phyloP scores from a whole-genome alignment of 2,329 filamentous ascomycete genomes.

The Trichoderma lentiforme region DNA sequence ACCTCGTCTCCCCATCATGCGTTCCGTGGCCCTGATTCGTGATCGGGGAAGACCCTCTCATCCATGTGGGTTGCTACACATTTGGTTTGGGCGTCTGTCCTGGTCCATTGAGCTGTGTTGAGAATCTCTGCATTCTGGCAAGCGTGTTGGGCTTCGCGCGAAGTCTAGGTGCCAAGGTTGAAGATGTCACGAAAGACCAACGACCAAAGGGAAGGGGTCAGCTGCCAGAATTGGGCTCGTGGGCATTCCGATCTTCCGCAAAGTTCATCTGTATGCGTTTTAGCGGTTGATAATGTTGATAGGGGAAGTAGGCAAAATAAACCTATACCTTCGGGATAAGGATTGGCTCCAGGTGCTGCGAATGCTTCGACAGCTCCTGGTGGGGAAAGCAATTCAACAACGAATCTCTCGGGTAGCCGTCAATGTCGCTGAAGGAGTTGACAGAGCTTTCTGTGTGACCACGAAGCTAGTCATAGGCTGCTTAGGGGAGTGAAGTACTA shows the following conservation, averaged over 20 bases:
- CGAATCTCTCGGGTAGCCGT: neutral
- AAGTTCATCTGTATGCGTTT: too few species aligned
- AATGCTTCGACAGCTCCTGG: neutral
- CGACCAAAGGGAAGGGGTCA: too few species aligned
- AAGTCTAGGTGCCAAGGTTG: neutral
- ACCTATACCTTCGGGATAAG: neutral
- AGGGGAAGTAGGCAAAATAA: neutral
- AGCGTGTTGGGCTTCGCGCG: neutral
- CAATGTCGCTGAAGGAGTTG: constrained; percentile 6
- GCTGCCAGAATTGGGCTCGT: too few species aligned
- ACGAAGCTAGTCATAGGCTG: neutral
- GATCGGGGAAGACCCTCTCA: too few species aligned
- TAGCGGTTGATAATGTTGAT: neutral
- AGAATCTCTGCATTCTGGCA: constrained; percentile 17
- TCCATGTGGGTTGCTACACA: too few species aligned
- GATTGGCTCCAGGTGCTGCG: neutral
- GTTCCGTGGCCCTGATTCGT: too few species aligned
- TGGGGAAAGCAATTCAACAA: neutral
- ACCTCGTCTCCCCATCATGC: too few species aligned
- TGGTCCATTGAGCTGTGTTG: constrained; percentile 29
- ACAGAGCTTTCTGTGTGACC: constrained; percentile 13
- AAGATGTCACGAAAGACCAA: neutral
- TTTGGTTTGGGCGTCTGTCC: constrained; percentile 21
- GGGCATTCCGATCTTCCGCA: too few species aligned
- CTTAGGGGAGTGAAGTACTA: neutral